Evolutionary conservation across 2,329 filamentous ascomycete species (phyloP).

Genomic region (Colletotrichum coccodes): DNA sequence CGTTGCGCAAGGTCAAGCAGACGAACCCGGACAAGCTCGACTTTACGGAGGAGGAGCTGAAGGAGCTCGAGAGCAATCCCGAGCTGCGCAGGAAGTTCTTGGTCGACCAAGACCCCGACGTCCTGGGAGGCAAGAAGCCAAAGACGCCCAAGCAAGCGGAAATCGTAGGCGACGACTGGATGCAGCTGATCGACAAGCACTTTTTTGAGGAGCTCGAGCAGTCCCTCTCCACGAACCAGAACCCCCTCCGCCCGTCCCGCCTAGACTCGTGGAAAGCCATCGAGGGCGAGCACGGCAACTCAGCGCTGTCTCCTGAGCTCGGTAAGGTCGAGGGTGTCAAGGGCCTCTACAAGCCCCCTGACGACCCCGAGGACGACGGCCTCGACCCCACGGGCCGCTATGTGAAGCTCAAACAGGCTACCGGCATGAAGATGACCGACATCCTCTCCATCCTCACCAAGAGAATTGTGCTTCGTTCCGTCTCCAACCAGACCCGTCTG

Average conservation of each 20-base stretch:
- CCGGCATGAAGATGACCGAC: constrained; percentile 62
- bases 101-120: constrained; percentile 36
- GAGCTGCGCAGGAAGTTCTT: constrained; percentile 51
- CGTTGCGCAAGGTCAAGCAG: constrained; percentile 53
- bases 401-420: constrained; percentile 63
- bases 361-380: constrained; percentile 61
- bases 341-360: constrained; percentile 59
- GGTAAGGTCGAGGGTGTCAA: constrained; percentile 64
- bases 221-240: constrained; percentile 38
- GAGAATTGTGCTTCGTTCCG: constrained; percentile 76
- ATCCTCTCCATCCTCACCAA: constrained; percentile 72
- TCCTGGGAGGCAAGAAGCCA: constrained; percentile 1
- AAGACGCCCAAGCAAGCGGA: not conserved
- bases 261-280: constrained; percentile 45
- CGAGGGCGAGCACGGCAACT: constrained; percentile 46
- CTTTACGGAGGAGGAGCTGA: constrained; percentile 66
- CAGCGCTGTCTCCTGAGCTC: constrained; percentile 59
- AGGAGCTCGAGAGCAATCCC: constrained; percentile 51
- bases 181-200: constrained; percentile 36
- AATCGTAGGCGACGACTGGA: constrained; percentile 12
- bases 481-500: constrained; percentile 94
- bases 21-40: constrained; percentile 56
- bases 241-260: constrained; percentile 42
- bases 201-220: constrained; percentile 38
- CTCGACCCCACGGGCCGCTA: constrained; percentile 62